A percentile compares a stretch with the other conserved stretches of the same genome.
phyloP scores from a whole-genome alignment of 257 asterid genomes.

The Salvia hispanica region DNA sequence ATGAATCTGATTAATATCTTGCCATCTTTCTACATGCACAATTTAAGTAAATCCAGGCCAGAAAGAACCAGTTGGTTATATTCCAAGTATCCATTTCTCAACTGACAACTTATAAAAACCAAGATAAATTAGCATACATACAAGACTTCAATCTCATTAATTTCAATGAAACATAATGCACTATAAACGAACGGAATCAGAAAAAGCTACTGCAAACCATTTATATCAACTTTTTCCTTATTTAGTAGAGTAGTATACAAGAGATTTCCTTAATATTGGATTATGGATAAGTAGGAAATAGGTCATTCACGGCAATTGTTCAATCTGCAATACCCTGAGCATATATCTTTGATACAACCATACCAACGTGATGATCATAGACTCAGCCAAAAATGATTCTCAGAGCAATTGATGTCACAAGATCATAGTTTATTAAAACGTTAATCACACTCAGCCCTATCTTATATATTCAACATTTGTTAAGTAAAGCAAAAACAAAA shows the following conservation, averaged over 20 bases:
- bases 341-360: neutral
- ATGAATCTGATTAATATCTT: slow-evolving; percentile 6
- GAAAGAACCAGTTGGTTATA: neutral
- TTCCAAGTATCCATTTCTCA: neutral
- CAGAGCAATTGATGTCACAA: neutral
- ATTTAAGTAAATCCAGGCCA: neutral
- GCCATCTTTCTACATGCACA: neutral
- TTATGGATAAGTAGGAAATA: neutral
- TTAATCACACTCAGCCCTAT: neutral
- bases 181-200: neutral
- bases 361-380: neutral
- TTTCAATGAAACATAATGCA: neutral
- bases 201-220: neutral
- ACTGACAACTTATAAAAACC: neutral
- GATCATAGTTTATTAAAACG: neutral
- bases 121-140: neutral
- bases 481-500: neutral
- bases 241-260: neutral
- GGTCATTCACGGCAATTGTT: neutral
- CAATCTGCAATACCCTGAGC: neutral
- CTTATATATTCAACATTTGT: neutral
- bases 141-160: neutral
- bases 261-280: neutral
- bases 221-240: neutral
- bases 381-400: slow-evolving; percentile 1